Base-by-base conservation (phyloP, 1,139 yeast genomes). In the Zygosaccharomyces sapae region DNA sequence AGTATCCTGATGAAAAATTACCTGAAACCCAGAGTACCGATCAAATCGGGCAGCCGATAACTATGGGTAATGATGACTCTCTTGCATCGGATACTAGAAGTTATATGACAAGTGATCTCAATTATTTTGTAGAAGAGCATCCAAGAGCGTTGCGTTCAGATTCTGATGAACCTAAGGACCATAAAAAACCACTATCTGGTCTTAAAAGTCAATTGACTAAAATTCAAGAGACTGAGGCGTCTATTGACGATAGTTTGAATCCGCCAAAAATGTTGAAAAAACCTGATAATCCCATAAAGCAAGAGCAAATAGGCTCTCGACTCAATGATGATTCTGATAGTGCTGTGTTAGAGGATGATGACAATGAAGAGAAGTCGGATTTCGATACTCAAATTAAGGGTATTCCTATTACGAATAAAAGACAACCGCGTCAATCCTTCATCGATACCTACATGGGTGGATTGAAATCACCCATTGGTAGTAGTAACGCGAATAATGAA, bases 361-460 rank as follows among this genome's bases (percentile, higher is more conserved):
- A 55, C 5, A 54, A 41, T 10, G 49, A 47, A 1, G 43, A 44
- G 1, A 38, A 25, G 10, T 42, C 24, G 19, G 38, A 40, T 20
- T 41, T 38, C 39, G 33, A 18, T 5, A 19, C 29, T 24, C 41
- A 35, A 31, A 20, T 40, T 4, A 33, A 31, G n/a, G 49, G 55
- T n/a, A 52, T 53, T 9, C 56, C 58, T 5, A 56, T 57, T 22
- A n/a, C 49, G 7, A 50, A 46, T 7, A 51, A 48, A n/a, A 52
- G 59, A 2, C 45, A 48, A 6, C 55, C 57, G 8, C 54, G 61
- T n/a, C 53, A 57, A n/a, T 59, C 64, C 0, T 62, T 61, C 34
- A 57, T 62, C 29, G 64, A 59, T 37, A 54, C 59, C 3, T 56
- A 55, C 40, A 56, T 59, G 47, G 52, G 58, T 5, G 57, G 53